Conservation (phyloP, 345 rosid genomes). For the Hibiscus mutabilis region DNA sequence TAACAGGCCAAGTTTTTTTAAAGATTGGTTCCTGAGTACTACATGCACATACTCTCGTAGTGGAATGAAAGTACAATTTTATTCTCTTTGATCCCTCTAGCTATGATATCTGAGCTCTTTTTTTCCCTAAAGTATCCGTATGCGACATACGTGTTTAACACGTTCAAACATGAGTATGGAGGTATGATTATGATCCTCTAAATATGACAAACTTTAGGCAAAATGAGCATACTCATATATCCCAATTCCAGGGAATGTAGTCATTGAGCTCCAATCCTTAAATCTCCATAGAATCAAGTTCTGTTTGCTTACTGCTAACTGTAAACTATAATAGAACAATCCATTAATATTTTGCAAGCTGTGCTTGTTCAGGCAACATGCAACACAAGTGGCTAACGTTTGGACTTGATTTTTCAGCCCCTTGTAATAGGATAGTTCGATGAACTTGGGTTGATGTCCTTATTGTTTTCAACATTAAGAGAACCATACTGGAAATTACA, state of each 20-base stretch:
- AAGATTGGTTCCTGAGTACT: neutral
- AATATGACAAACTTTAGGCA: neutral
- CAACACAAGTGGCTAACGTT: neutral
- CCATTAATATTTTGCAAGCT: neutral
- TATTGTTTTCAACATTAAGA: neutral
- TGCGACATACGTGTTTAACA: neutral
- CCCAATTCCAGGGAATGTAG: neutral
- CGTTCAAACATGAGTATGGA: neutral
- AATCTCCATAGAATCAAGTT: neutral
- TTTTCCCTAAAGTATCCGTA: neutral
- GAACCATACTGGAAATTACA: neutral
- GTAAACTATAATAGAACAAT: too few species aligned
- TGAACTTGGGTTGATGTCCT: neutral
- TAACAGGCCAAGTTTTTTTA: neutral
- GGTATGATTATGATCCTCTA: neutral
- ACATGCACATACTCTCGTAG: neutral
- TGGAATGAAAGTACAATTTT: neutral
- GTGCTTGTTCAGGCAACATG: neutral
- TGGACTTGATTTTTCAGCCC: neutral
- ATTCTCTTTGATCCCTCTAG: neutral
- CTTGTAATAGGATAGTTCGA: neutral
- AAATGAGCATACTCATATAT: neutral
- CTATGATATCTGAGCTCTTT: neutral
- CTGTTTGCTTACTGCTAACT: neutral
- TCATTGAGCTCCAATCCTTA: neutral